Conservation (phyloP, 179 eudicot species). For the Nepenthes alata region DNA sequence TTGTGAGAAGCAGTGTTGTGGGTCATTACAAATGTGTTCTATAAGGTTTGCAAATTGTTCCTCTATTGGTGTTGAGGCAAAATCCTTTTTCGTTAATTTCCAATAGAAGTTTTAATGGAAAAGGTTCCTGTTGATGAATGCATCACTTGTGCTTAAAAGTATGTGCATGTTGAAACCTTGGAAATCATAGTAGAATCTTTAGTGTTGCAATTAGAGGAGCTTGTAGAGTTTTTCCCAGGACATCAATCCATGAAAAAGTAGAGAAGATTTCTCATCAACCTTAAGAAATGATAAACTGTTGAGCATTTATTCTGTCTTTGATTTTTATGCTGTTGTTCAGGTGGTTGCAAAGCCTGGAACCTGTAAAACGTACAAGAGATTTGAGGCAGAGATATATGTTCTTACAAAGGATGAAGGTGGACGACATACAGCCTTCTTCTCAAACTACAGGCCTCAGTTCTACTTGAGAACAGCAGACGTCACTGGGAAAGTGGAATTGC, state of each 20-base stretch:
- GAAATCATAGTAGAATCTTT: neutral
- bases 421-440: conserved; percentile 74
- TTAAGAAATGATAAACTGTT: neutral
- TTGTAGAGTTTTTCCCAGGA: too few species aligned
- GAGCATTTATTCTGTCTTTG: neutral
- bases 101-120: too few species aligned
- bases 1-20: too few species aligned
- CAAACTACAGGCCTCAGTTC: conserved; percentile 83
- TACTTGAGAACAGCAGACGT: conserved; percentile 90
- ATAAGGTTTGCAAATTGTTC: too few species aligned
- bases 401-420: conserved; percentile 99
- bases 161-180: too few species aligned
- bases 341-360: conserved; percentile 85
- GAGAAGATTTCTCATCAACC: neutral
- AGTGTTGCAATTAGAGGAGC: neutral
- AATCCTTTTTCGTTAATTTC: too few species aligned
- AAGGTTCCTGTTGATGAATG: too few species aligned
- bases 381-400: conserved; percentile 87
- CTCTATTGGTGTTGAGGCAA: too few species aligned
- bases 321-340: conserved; percentile 20
- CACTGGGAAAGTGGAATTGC: conserved; percentile 83
- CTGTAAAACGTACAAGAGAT: conserved; percentile 59
- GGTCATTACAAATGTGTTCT: too few species aligned
- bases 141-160: too few species aligned
- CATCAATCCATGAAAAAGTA: neutral